Percentiles rank a stretch among this genome's conserved stretches.
Conservation (phyloP, 1,284 basidiomycete species). For the Porphyrellus sp. region DNA sequence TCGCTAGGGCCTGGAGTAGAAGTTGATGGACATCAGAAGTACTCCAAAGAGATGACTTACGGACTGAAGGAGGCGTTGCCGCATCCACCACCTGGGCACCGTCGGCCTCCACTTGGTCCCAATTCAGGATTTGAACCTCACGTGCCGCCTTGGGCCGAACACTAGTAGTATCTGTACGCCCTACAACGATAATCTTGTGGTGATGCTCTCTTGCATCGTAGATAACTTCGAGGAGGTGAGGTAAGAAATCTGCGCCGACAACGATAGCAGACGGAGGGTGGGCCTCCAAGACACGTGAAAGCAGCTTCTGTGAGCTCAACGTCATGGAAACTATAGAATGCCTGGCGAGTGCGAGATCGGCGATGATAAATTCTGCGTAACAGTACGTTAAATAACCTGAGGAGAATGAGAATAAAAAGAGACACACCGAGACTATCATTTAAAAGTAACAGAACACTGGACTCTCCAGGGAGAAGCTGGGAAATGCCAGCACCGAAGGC, state of each 20-base stretch:
- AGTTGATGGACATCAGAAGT: neutral
- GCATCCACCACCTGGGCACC: constrained; percentile 42
- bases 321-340: constrained; percentile 71
- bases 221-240: constrained; percentile 62
- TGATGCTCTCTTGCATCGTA: constrained; percentile 54
- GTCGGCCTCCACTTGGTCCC: constrained; percentile 62
- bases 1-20: constrained; percentile 51
- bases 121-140: constrained; percentile 55
- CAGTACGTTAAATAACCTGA: constrained; percentile 7
- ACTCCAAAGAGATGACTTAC: constrained; percentile 19
- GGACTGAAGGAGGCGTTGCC: constrained; percentile 10
- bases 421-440: constrained; percentile 69
- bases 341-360: constrained; percentile 71
- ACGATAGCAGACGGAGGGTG: constrained; percentile 70
- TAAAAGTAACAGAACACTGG: constrained; percentile 66
- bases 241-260: constrained; percentile 58
- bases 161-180: constrained; percentile 46
- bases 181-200: constrained; percentile 65
- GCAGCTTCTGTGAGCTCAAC: constrained; percentile 53
- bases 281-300: constrained; percentile 58
- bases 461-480: constrained; percentile 57
- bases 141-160: constrained; percentile 42
- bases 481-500: constrained; percentile 68
- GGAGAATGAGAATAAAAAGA: neutral
- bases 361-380: constrained; percentile 65